Percentiles rank a stretch among this genome's conserved stretches.
These are phyloP conservation scores for Aspergillus sclerotialis DNA, from an alignment of 2,329 filamentous ascomycete genomes.

Conservation along the genomic window DNA sequence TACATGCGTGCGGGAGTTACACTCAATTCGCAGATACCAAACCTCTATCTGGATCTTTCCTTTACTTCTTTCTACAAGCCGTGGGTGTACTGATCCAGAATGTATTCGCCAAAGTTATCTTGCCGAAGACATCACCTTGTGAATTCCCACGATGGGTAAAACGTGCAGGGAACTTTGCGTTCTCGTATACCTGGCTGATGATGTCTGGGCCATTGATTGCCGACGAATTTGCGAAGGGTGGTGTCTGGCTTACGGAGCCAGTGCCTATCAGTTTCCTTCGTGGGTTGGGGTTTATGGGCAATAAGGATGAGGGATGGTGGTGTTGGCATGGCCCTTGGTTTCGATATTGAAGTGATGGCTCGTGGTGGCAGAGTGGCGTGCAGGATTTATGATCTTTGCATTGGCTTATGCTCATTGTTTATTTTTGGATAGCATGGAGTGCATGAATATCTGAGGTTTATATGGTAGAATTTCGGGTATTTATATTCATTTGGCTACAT, in stretches of 20 bases:
- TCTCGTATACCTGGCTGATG: conserved; percentile 61
- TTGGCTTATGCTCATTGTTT: neutral
- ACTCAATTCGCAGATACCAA: conserved; percentile 57
- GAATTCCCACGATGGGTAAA: conserved; percentile 41
- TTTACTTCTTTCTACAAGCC: conserved; percentile 68
- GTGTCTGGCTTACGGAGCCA: conserved; percentile 75
- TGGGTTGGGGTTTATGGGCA: conserved; percentile 57
- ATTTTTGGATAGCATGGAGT: neutral
- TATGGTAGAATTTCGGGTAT: conserved; percentile 1
- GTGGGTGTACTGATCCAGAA: conserved; percentile 59
- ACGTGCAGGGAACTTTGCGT: conserved; percentile 53
- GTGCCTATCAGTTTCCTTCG: conserved; percentile 69
- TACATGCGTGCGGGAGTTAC: conserved; percentile 67
- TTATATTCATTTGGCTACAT: conserved; percentile 1
- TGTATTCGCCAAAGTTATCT: conserved; percentile 29
- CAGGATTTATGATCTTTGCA: conserved; percentile 19
- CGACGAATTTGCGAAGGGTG: conserved; percentile 67
- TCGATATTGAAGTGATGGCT: conserved; percentile 52
- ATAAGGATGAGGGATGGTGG: conserved; percentile 57
- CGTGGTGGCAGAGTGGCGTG: conserved; percentile 58
- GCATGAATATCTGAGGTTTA: neutral
- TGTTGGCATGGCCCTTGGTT: conserved; percentile 55
- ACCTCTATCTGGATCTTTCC: conserved; percentile 46
- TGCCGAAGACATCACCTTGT: conserved; percentile 23
- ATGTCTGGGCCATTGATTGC: conserved; percentile 58